Conservation (phyloP, 2,329 filamentous ascomycete species). For the Rhexocercosporidium sp. region DNA sequence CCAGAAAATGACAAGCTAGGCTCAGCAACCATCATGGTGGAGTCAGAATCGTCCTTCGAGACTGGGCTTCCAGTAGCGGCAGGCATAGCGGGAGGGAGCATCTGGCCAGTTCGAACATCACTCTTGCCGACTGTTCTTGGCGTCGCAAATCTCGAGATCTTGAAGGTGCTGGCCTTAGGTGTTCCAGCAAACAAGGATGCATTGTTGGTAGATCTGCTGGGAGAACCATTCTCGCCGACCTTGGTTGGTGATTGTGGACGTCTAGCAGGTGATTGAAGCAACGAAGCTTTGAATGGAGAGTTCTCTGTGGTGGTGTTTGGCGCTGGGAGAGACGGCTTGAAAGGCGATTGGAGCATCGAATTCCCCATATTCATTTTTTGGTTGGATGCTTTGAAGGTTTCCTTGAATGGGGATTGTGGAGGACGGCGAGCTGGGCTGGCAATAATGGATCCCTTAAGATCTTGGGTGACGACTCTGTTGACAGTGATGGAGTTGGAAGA, state of each 20-base stretch:
- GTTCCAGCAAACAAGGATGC: conserved; percentile 33
- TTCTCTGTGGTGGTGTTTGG: conserved; percentile 27
- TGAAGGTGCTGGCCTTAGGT: conserved; percentile 39
- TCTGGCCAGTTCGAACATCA: conserved; percentile 31
- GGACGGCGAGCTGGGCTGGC: conserved; percentile 62
- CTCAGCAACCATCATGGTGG: conserved; percentile 15
- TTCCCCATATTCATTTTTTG: conserved; percentile 47
- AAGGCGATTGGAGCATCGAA: conserved; percentile 38
- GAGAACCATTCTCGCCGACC: conserved; percentile 39
- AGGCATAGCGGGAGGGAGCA: conserved; percentile 30
- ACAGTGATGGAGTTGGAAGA: conserved; percentile 35
- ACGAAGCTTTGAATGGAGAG: conserved; percentile 38
- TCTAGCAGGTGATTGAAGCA: conserved; percentile 42
- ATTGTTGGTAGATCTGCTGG: conserved; percentile 28
- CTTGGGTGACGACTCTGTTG: conserved; percentile 42
- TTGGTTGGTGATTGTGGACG: conserved; percentile 42
- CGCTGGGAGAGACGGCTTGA: conserved; percentile 38
- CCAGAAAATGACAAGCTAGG: conserved; percentile 43
- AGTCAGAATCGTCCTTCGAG: conserved; percentile 1
- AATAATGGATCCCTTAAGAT: conserved; percentile 48
- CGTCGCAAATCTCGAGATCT: conserved; percentile 40
- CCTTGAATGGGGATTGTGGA: conserved; percentile 58
- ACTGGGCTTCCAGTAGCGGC: conserved; percentile 17
- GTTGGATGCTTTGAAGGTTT: conserved; percentile 60
- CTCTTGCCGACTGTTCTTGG: conserved; percentile 38